Evolutionary conservation across 805 yeast genomes (phyloP).

Genomic region (Grigorovia humatica): DNA sequence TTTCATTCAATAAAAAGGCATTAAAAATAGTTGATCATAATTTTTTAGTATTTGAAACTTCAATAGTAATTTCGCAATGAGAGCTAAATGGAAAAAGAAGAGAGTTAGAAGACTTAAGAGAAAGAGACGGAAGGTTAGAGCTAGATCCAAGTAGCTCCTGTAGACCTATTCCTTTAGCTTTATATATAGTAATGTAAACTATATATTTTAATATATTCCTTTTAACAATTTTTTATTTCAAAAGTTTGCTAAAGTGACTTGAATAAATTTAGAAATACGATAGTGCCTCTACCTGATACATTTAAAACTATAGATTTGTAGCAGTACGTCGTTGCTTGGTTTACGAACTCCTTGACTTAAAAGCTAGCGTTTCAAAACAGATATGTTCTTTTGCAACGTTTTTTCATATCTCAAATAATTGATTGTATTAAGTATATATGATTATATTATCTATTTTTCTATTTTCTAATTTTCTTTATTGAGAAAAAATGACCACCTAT

Average conservation of each 20-base stretch:
- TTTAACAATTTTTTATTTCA: background rate
- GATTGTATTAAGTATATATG: background rate
- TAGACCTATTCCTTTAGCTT: background rate
- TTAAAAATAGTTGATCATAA: too few species aligned
- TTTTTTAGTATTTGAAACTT: too few species aligned
- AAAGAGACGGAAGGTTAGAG: conserved; percentile 99
- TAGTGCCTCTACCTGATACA: too few species aligned
- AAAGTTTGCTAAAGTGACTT: too few species aligned
- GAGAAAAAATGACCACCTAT: background rate
- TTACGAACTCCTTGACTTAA: too few species aligned
- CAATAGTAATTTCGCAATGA: conserved; percentile 38
- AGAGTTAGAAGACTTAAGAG: conserved; percentile 99
- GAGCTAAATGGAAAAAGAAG: conserved; percentile 96
- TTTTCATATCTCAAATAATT: background rate
- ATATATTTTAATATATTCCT: background rate
- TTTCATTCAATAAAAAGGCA: background rate
- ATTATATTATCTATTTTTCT: too few species aligned
- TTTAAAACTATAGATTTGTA: too few species aligned
- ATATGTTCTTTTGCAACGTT: background rate
- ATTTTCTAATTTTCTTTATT: background rate
- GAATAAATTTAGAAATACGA: too few species aligned
- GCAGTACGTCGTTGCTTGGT: too few species aligned
- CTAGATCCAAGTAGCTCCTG: conserved; percentile 91
- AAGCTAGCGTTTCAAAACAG: too few species aligned
- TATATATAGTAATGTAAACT: background rate